Conservation (phyloP, 2,329 filamentous ascomycete species). For the Aspergillus phoenicis region DNA sequence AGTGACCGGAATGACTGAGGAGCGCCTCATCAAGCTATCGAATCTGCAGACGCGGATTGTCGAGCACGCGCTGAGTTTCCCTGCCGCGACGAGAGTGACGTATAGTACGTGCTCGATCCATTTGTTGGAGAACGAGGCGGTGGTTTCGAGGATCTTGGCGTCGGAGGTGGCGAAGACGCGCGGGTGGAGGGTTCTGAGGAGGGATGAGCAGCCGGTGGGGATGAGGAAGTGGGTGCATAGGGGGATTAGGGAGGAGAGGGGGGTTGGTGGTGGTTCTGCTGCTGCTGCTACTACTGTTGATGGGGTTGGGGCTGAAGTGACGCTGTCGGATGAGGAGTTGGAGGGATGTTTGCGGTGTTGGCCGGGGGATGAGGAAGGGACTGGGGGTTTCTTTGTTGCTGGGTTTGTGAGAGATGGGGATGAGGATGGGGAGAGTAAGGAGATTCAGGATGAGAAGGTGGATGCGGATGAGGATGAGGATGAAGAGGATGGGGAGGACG, state of each 20-base stretch:
- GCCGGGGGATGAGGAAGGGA: constrained; percentile 77
- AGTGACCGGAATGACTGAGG: constrained; percentile 51
- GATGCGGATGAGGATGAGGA: constrained; percentile 28
- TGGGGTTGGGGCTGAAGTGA: constrained; percentile 16
- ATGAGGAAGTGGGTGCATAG: constrained; percentile 74
- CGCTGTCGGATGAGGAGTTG: constrained; percentile 52
- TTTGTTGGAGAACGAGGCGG: constrained; percentile 82
- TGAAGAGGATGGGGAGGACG: constrained; percentile 38
- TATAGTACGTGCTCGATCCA: constrained; percentile 96
- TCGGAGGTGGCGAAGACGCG: constrained; percentile 66
- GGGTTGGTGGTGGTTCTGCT: constrained; percentile 2
- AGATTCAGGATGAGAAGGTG: constrained; percentile 19
- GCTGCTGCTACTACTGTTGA: constrained; percentile 12
- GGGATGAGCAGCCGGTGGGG: constrained; percentile 73
- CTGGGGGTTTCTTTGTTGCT: constrained; percentile 96
- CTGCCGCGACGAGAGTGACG: constrained; percentile 72
- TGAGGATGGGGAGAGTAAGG: constrained; percentile 16
- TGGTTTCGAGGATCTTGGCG: constrained; percentile 71
- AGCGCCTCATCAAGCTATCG: constrained; percentile 72
- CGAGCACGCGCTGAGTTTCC: constrained; percentile 81
- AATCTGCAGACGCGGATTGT: constrained; percentile 81
- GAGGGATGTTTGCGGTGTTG: constrained; percentile 81
- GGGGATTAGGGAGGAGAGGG: constrained; percentile 54
- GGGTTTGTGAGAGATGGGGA: constrained; percentile 69
- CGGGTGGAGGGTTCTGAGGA: constrained; percentile 76